These are phyloP conservation scores for Exophiala calicioides DNA, from an alignment of 2,329 filamentous ascomycete genomes.

Conservation along the genomic window DNA sequence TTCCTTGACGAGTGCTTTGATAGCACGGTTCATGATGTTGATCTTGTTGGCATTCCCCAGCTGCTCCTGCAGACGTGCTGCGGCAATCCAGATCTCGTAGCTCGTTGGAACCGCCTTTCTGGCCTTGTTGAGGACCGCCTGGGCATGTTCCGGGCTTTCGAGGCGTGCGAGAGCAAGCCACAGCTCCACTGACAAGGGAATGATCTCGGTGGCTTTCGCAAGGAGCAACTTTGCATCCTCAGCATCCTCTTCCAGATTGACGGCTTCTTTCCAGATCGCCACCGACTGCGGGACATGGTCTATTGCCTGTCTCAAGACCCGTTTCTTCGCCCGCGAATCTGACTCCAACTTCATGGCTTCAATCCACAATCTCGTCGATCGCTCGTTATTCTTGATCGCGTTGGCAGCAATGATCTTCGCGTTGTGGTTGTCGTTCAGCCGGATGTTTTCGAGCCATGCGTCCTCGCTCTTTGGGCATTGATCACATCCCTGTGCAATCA, in stretches of 20 bases:
- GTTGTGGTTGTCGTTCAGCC: slow-evolving; percentile 87
- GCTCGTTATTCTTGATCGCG: slow-evolving; percentile 87
- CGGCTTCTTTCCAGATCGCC: slow-evolving; percentile 95
- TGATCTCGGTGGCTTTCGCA: slow-evolving; percentile 92
- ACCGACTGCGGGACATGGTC: slow-evolving; percentile 94
- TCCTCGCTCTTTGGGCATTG: slow-evolving; percentile 93
- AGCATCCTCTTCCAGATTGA: slow-evolving; percentile 89
- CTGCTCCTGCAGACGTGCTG: slow-evolving; percentile 83
- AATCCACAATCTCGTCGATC: slow-evolving; percentile 87
- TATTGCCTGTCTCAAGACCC: slow-evolving; percentile 85
- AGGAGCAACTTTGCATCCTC: slow-evolving; percentile 85
- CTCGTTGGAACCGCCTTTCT: slow-evolving; percentile 91
- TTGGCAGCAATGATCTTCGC: slow-evolving; percentile 93
- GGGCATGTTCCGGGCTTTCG: slow-evolving; percentile 86
- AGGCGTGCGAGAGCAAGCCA: slow-evolving; percentile 92
- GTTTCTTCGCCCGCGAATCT: slow-evolving; percentile 81
- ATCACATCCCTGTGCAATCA: slow-evolving; percentile 85
- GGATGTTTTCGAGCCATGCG: slow-evolving; percentile 93
- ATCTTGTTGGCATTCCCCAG: slow-evolving; percentile 78
- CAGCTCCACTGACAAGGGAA: slow-evolving; percentile 87
- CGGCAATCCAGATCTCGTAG: slow-evolving; percentile 95
- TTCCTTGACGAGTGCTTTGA: slow-evolving; percentile 83
- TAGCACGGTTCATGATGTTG: slow-evolving; percentile 91
- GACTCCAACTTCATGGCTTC: slow-evolving; percentile 92
- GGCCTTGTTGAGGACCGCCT: slow-evolving; percentile 91